phyloP scores from a whole-genome alignment of 352 stramenopile species.

The Phytophthora hibernalis region DNA sequence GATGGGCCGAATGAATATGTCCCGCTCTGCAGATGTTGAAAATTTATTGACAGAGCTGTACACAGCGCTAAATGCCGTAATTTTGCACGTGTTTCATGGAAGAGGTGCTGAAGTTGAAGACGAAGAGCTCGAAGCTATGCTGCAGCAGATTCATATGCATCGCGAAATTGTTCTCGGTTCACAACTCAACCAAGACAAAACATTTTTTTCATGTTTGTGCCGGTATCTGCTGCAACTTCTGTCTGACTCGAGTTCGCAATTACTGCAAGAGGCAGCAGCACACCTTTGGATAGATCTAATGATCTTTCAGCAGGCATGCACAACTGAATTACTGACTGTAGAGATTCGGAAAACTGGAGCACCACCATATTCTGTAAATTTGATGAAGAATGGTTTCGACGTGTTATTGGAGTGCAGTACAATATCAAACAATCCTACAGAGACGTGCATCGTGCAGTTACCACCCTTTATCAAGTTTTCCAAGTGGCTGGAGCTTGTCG shows the following conservation, averaged over 20 bases:
- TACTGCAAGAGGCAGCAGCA: conserved; percentile 57
- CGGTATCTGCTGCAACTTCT: conserved; percentile 69
- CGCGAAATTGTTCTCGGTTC: conserved; percentile 65
- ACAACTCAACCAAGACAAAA: conserved; percentile 62
- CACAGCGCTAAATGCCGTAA: conserved; percentile 56
- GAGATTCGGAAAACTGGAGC: conserved; percentile 62
- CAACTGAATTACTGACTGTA: conserved; percentile 65
- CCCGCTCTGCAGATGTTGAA: conserved; percentile 63
- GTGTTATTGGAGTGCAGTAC: conserved; percentile 49
- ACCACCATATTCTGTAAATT: conserved; percentile 70
- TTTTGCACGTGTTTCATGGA: conserved; percentile 70
- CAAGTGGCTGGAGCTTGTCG: conserved; percentile 77
- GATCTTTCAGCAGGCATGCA: conserved; percentile 57
- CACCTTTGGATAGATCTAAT: conserved; percentile 79
- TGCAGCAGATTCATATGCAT: conserved; percentile 66
- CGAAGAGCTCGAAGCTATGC: conserved; percentile 54
- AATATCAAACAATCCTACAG: conserved; percentile 12
- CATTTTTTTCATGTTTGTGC: conserved; percentile 72
- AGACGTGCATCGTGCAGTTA: conserved; percentile 18
- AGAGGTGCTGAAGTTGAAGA: conserved; percentile 60
- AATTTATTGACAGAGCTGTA: conserved; percentile 59
- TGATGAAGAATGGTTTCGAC: conserved; percentile 86
- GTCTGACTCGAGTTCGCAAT: conserved; percentile 30
- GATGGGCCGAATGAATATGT: conserved; percentile 52
- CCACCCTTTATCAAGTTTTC: conserved; percentile 53